These are phyloP conservation scores for Zygosaccharomyces lentus DNA, from an alignment of 805 yeast species.

Conservation along the genomic window DNA sequence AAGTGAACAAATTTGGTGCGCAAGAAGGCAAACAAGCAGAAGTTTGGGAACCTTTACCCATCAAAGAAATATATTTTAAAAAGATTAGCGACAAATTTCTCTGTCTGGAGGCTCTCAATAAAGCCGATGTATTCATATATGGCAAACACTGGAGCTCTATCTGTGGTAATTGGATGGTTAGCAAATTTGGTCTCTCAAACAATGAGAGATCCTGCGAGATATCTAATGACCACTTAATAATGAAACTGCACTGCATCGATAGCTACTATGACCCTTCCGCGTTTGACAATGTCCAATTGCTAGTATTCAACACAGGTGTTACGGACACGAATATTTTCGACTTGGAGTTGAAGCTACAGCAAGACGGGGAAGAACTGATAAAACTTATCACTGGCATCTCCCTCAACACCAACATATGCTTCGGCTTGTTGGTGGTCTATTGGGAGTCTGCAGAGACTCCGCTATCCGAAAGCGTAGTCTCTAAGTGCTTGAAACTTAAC, in stretches of 20 bases:
- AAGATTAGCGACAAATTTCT: slow-evolving; percentile 15
- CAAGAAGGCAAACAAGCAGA: slow-evolving; percentile 37
- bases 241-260: slow-evolving; percentile 26
- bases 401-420: slow-evolving; percentile 33
- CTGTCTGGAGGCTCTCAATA: background rate
- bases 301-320: slow-evolving; percentile 40
- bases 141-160: slow-evolving; percentile 28
- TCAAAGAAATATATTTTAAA: slow-evolving; percentile 35
- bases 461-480: slow-evolving; percentile 14
- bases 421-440: slow-evolving; percentile 35
- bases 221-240: slow-evolving; percentile 2
- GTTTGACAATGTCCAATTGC: slow-evolving; percentile 32
- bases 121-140: slow-evolving; percentile 24
- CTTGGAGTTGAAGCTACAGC: slow-evolving; percentile 33
- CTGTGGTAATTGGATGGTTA: slow-evolving; percentile 33
- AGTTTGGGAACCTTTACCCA: slow-evolving; percentile 47
- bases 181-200: slow-evolving; percentile 31
- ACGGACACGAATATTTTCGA: slow-evolving; percentile 34
- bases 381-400: slow-evolving; percentile 36
- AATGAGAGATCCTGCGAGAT: slow-evolving; percentile 3
- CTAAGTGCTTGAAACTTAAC: slow-evolving; percentile 20
- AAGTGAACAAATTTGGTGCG: slow-evolving; percentile 29
- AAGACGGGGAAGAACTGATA: slow-evolving; percentile 34
- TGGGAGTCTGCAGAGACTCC: slow-evolving; percentile 40
- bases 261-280: slow-evolving; percentile 22